A percentile compares a stretch with the other conserved stretches of the same genome.
Evolutionary conservation across 1,284 basidiomycete species (phyloP).

Genomic region (Boletus semigastroideus): DNA sequence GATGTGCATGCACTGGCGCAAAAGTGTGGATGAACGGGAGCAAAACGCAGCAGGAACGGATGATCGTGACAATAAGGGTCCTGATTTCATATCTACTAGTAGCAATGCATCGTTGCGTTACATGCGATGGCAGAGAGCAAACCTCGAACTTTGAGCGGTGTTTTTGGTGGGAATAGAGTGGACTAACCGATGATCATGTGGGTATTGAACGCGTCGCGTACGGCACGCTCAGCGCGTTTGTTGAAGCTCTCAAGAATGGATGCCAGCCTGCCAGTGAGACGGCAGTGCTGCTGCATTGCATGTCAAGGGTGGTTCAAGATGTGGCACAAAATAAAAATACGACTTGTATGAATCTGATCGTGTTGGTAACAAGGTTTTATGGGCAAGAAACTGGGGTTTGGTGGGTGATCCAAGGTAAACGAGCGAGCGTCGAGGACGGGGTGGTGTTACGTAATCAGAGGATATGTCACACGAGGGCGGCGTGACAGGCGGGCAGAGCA

Average conservation of each 20-base stretch:
- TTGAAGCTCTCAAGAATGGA: conserved; percentile 14
- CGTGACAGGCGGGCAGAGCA: conserved; percentile 16
- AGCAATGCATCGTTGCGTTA: conserved; percentile 17
- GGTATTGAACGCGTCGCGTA: neutral
- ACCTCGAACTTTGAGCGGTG: conserved; percentile 8
- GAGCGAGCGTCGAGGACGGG: too few species aligned
- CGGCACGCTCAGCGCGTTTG: neutral
- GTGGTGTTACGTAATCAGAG: conserved; percentile 14
- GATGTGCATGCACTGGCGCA: neutral
- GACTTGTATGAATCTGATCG: conserved; percentile 5
- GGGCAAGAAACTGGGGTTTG: too few species aligned
- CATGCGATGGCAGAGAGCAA: conserved; percentile 13
- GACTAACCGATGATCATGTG: conserved; percentile 15
- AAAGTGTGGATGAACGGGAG: conserved; percentile 15
- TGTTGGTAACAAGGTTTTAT: too few species aligned
- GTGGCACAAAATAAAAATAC: conserved; percentile 4
- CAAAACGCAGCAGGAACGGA: conserved; percentile 13
- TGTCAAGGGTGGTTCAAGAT: conserved; percentile 6
- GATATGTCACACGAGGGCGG: conserved; percentile 7
- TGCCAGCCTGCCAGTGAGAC: neutral
- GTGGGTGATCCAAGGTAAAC: too few species aligned
- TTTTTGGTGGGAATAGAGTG: conserved; percentile 24
- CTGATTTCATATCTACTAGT: conserved; percentile 34
- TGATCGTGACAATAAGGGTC: conserved; percentile 25
- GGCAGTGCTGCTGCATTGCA: conserved; percentile 11